Conservation (phyloP, 257 asterid genomes). For the Verbena officinalis region DNA sequence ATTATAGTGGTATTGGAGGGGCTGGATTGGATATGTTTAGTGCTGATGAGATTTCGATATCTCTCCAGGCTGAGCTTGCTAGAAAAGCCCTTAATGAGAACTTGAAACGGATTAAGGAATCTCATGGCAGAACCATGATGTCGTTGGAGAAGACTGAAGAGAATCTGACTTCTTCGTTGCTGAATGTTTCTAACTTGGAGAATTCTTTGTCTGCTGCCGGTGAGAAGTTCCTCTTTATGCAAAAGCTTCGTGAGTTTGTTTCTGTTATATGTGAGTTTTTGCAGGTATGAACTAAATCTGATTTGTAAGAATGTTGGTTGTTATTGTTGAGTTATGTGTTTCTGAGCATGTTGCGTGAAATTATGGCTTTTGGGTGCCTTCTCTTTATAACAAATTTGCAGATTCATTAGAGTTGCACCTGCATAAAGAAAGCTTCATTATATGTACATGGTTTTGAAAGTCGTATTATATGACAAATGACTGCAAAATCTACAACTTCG, state of each 20-base stretch:
- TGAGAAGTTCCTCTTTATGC: slow-evolving; percentile 99
- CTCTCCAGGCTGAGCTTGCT: slow-evolving; percentile 82
- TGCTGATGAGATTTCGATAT: slow-evolving; percentile 57
- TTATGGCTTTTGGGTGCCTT: not conserved
- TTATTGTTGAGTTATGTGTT: slow-evolving; percentile 11
- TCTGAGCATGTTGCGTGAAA: slow-evolving; percentile 8
- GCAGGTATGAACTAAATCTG: slow-evolving; percentile 75
- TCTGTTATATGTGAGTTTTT: slow-evolving; percentile 91
- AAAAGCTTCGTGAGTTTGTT: slow-evolving; percentile 97
- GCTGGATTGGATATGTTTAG: slow-evolving; percentile 47
- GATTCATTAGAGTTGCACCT: not conserved
- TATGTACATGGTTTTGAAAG: slow-evolving; percentile 2
- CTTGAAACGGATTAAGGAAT: slow-evolving; percentile 68
- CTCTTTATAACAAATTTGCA: not conserved
- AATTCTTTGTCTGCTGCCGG: slow-evolving; percentile 80
- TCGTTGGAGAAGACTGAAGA: slow-evolving; percentile 72
- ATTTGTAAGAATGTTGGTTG: slow-evolving; percentile 18
- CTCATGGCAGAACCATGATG: slow-evolving; percentile 64
- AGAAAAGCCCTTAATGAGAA: slow-evolving; percentile 75
- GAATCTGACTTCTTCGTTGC: slow-evolving; percentile 73
- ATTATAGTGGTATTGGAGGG: slow-evolving; percentile 56
- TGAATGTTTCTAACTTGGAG: slow-evolving; percentile 70
- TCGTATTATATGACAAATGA: not conserved
- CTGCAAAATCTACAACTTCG: not conserved
- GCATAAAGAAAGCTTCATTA: not conserved